Evolutionary conservation across 1,284 basidiomycete species (phyloP).

Genomic region (Hemileia vastatrix): DNA sequence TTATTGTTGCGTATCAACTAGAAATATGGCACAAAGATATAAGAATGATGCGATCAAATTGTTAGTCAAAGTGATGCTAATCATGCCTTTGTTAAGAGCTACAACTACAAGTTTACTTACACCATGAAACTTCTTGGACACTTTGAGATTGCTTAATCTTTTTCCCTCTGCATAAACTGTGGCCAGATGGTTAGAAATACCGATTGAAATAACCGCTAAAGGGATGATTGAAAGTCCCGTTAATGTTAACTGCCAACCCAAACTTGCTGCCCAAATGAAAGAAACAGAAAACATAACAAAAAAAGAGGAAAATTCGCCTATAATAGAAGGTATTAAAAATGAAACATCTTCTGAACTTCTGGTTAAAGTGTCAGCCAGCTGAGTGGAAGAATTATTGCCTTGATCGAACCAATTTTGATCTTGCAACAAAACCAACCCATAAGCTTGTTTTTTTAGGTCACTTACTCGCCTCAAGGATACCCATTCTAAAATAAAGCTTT

Average conservation of each 20-base stretch:
- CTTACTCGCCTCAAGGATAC: conserved; percentile 68
- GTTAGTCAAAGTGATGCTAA: too few species aligned
- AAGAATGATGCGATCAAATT: too few species aligned
- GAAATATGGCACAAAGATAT: conserved; percentile 45
- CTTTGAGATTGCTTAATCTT: too few species aligned
- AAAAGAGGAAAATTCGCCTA: conserved; percentile 65
- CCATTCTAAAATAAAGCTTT: conserved; percentile 50
- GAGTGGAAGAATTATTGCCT: conserved; percentile 55
- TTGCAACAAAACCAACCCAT: conserved; percentile 60
- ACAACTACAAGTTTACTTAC: too few species aligned
- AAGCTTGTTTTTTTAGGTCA: conserved; percentile 55
- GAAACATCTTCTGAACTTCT: conserved; percentile 88
- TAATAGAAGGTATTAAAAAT: conserved; percentile 62
- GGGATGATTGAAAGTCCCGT: conserved; percentile 79
- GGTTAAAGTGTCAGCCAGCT: conserved; percentile 66
- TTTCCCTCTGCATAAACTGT: too few species aligned
- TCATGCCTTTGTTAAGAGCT: too few species aligned
- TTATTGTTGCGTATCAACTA: conserved; percentile 21
- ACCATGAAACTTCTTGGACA: too few species aligned
- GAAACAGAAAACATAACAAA: conserved; percentile 70
- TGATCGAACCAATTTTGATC: conserved; percentile 83
- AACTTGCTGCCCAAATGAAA: conserved; percentile 72
- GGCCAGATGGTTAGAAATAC: not conserved
- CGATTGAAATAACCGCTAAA: conserved; percentile 25
- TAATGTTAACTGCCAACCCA: conserved; percentile 90